Evolutionary conservation across 2,329 filamentous ascomycete species (phyloP).

Genomic region (Sarocladiaceae sp.): DNA sequence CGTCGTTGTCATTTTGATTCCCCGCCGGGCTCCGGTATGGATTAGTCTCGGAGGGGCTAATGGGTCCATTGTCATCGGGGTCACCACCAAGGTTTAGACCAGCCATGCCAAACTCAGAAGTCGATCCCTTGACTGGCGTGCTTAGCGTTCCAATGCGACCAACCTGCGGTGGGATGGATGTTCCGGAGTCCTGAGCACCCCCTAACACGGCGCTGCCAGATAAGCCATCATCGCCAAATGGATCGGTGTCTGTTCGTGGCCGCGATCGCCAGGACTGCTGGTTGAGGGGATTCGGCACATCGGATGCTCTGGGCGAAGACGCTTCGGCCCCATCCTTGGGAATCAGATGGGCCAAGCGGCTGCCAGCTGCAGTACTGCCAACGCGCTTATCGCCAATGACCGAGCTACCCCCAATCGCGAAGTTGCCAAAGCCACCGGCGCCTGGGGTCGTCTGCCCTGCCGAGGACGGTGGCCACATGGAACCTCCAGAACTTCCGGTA

Average conservation of each 20-base stretch:
- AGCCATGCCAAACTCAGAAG: slow-evolving; percentile 59
- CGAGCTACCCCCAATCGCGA: slow-evolving; percentile 61
- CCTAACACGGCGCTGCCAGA: slow-evolving; percentile 70
- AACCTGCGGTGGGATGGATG: slow-evolving; percentile 19
- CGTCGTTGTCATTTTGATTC: slow-evolving; percentile 64
- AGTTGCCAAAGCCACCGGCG: slow-evolving; percentile 83
- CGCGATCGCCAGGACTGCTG: slow-evolving; percentile 53
- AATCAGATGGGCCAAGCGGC: slow-evolving; percentile 80
- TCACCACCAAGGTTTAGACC: slow-evolving; percentile 54
- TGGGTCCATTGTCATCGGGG: slow-evolving; percentile 60
- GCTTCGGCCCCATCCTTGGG: slow-evolving; percentile 71
- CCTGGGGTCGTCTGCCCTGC: slow-evolving; percentile 58
- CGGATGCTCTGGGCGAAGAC: slow-evolving; percentile 25
- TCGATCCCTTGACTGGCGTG: slow-evolving; percentile 50
- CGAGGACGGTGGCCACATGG: slow-evolving; percentile 34
- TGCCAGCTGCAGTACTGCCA: slow-evolving; percentile 56
- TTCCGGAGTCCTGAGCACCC: slow-evolving; percentile 67
- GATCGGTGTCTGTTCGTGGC: slow-evolving; percentile 69
- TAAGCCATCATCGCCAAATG: slow-evolving; percentile 64
- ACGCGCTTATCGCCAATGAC: slow-evolving; percentile 69
- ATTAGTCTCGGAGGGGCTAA: slow-evolving; percentile 93
- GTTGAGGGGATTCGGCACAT: slow-evolving; percentile 37
- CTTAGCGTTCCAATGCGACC: slow-evolving; percentile 41
- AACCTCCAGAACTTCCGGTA: slow-evolving; percentile 37
- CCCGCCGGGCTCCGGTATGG: slow-evolving; percentile 89